Base-by-base conservation (phyloP, 768 basidiomycete genomes). In the Russula earlei region DNA sequence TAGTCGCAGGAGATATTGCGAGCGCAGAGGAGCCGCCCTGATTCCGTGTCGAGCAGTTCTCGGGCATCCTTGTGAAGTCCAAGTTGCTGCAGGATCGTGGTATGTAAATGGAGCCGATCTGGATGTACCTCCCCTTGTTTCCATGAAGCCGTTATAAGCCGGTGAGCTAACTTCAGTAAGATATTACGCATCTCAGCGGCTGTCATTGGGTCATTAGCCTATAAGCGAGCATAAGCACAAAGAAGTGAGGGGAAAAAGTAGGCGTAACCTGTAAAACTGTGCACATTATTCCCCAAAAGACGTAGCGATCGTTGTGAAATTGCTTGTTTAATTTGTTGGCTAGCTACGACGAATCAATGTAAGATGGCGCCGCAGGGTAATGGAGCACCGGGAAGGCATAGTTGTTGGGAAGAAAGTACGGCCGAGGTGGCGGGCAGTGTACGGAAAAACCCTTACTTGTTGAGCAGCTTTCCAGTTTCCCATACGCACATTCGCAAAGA, bases 401-500 rank as follows among this genome's bases (percentile, higher is more conserved):
- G 14, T 22, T 37, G 19, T 20, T 44, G 19, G 19, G 10, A 61
- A 9, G 24, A 52, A 10, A 50, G 19, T 48, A 29, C 14, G 15
- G 43, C 22, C 12, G 17, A 15, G 10, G 4, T 11, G 14, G 17
- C 24, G n/a, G 19, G 7, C n/a, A 44, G 31, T 31, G 19, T 44
- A 41, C n/a, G 17, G 27, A 34, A 15, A 47, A 33, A 42, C n/a
- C 60, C 67, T 54, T 63, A 87, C 88, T 74, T 85, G 84, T 67
- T 92, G 91, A 22, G 87, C 88, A 43, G 83, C 78, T 68, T 91
- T 92, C 91, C 91, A 92, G 61, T 87, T 83, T 15, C 77, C 78
- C 31, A 84, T 80, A 57, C 87, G 81, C 33, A 85, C 80, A 65
- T 91, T 87, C 19, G 90, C 88, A 66, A 90, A 87, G 73, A 92